phyloP scores from a whole-genome alignment of 352 stramenopile genomes.

The Phytophthora europaea region DNA sequence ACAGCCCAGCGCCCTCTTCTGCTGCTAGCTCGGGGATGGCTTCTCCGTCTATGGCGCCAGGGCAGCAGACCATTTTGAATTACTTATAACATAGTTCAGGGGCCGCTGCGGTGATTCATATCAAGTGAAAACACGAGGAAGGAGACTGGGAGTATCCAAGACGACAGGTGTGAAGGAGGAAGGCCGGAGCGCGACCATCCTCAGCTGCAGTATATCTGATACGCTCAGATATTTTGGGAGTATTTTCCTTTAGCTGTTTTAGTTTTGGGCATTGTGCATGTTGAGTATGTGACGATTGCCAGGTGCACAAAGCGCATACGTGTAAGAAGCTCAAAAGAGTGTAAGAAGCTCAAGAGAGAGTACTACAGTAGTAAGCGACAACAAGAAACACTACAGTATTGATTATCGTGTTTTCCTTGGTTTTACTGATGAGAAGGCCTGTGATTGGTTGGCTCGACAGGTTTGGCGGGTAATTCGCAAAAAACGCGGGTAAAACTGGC shows the following conservation, averaged over 20 bases:
- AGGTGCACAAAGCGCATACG: slow-evolving; percentile 21
- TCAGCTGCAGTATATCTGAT: slow-evolving; percentile 4
- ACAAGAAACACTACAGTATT: neutral
- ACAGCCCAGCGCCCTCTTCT: slow-evolving; percentile 33
- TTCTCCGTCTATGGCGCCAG: slow-evolving; percentile 27
- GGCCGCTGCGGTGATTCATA: slow-evolving; percentile 11
- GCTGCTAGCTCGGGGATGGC: slow-evolving; percentile 19
- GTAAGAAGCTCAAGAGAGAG: no score
- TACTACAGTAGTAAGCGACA: no score
- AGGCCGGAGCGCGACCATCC: slow-evolving; percentile 17
- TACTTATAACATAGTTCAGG: slow-evolving; percentile 66
- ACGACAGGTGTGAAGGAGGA: slow-evolving; percentile 10
- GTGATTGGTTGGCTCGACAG: slow-evolving; percentile 11
- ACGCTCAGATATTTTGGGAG: slow-evolving; percentile 26
- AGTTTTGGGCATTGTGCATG: slow-evolving; percentile 16
- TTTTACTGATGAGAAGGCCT: neutral
- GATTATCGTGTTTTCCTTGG: no score
- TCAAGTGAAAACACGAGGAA: slow-evolving; percentile 3
- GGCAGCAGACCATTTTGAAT: slow-evolving; percentile 59
- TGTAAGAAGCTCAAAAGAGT: slow-evolving; percentile 12
- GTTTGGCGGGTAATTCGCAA: slow-evolving; percentile 26
- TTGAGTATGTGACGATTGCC: slow-evolving; percentile 12
- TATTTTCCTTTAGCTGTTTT: slow-evolving; percentile 30
- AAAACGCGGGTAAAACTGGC: slow-evolving; percentile 35
- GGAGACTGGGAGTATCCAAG: slow-evolving; percentile 4